Conservation (phyloP, 2,329 filamentous ascomycete genomes). For the Pseudocercospora crystallina region DNA sequence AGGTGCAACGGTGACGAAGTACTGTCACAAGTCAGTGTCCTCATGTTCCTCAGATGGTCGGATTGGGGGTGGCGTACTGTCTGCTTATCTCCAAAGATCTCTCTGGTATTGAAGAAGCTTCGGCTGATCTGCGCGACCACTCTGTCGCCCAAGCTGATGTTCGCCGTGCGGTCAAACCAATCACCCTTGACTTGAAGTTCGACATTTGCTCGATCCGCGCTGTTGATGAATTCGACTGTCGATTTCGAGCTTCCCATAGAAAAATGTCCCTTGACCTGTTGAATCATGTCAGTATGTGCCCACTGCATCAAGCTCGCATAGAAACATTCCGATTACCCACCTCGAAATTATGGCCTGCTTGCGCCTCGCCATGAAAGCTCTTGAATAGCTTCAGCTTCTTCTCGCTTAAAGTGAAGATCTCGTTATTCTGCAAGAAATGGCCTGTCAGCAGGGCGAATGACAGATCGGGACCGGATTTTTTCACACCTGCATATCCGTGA, state of each 20-base stretch:
- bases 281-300: slow-evolving; percentile 35
- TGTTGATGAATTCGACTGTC: slow-evolving; percentile 58
- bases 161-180: slow-evolving; percentile 58
- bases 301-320: background rate
- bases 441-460: background rate
- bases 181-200: slow-evolving; percentile 60
- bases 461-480: background rate
- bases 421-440: slow-evolving; percentile 44
- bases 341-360: slow-evolving; percentile 19
- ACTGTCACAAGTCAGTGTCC: slow-evolving; percentile 36
- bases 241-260: slow-evolving; percentile 55
- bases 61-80: slow-evolving; percentile 39
- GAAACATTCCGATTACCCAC: background rate
- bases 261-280: slow-evolving; percentile 51
- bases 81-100: slow-evolving; percentile 62
- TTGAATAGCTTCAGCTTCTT: slow-evolving; percentile 53
- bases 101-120: slow-evolving; percentile 57
- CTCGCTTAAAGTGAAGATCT: slow-evolving; percentile 60
- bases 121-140: slow-evolving; percentile 61
- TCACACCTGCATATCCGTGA: slow-evolving; percentile 39
- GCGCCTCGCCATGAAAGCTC: slow-evolving; percentile 52
- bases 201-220: slow-evolving; percentile 43
- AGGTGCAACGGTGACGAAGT: slow-evolving; percentile 62
- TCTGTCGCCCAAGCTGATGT: slow-evolving; percentile 54
- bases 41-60: background rate